Evolutionary conservation across 345 rosid genomes (phyloP), one percentile per base, ranked within the genome.

Genomic region (Geranium brycei): DNA sequence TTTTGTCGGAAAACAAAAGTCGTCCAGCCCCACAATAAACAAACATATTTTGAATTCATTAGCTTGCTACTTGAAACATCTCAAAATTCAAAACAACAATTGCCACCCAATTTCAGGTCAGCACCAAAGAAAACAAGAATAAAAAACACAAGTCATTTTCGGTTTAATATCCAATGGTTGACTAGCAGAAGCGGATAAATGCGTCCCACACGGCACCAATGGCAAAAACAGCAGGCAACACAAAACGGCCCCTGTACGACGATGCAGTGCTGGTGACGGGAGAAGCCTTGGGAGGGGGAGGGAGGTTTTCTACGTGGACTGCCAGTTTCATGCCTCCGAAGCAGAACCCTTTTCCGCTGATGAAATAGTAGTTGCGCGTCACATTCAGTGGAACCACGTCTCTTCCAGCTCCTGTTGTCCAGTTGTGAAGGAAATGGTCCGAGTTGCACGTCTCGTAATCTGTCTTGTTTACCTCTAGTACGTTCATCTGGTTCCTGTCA

Each of bases 331-430:
- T 87, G 69, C 96, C 97, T 1, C 82, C 74, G 12, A 15, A 91
- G 79, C 99, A 95, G 81, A 85, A 88, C 18, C 99, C 95, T 60
- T 80, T 85, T 66, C 99, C 92, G 19, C 96, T 91, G 30, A 91
- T 69, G 70, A 91, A 72, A 67, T 87, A 95, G 83, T 79, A 91
- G 19, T 75, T 66, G 2, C 86, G 82, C 4, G 96, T 95, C 60
- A 68, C 91, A 16, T 93, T 93, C 65, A 93, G 84, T 8, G 87
- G 95, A 76, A 91, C 95, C 17, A 91, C 81, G 23, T 93, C 99
- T 63, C 99, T 82, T 69, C 99, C 97, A 2, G 92, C 87, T 62
- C 97, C 97, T 11, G 60, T 81, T 14, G 89, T 93, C 95, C 92
- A 93, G 61, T 88, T 91, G 56, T 79, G 81, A 19, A 87, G 83